Conservation (phyloP, 2,329 filamentous ascomycete genomes). For the Pestalotiopsis sp. region DNA sequence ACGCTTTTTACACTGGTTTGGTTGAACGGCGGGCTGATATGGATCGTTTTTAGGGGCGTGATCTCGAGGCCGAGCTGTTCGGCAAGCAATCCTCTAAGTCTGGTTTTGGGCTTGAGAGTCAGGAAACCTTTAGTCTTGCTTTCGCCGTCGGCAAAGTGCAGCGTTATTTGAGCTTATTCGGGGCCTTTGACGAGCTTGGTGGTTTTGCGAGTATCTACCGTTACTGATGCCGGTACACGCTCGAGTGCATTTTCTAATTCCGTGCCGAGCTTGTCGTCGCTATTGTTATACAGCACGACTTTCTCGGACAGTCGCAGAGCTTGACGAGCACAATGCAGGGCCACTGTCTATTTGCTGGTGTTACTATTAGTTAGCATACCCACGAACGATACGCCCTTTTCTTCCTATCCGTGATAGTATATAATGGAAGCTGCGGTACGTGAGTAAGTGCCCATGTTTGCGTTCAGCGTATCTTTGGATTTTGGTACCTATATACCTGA, state of each 20-base stretch:
- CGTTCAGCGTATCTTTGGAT: too few species aligned
- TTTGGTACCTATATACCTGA: background rate
- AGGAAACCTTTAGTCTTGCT: constrained; percentile 16
- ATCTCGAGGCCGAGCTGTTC: constrained; percentile 19
- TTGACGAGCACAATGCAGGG: background rate
- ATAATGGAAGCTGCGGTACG: background rate
- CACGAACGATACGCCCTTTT: background rate
- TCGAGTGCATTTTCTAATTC: background rate
- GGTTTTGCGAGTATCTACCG: background rate
- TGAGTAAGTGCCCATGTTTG: background rate
- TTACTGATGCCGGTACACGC: background rate
- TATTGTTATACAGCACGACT: background rate
- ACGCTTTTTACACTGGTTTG: constrained; percentile 18
- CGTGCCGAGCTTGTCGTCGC: background rate
- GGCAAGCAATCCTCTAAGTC: constrained; percentile 13
- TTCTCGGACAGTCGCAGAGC: background rate
- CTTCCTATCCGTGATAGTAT: background rate
- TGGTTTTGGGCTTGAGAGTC: constrained; percentile 18
- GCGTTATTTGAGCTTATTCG: background rate
- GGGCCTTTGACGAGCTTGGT: background rate
- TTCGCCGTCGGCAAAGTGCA: background rate
- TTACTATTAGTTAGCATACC: background rate
- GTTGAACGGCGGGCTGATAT: constrained; percentile 5
- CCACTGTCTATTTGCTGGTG: background rate
- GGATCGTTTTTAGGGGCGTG: constrained; percentile 6